These are phyloP conservation scores for Backusella parvicylindrica DNA, from an alignment of 192 early-diverging fungal genomes.

Conservation along the genomic window DNA sequence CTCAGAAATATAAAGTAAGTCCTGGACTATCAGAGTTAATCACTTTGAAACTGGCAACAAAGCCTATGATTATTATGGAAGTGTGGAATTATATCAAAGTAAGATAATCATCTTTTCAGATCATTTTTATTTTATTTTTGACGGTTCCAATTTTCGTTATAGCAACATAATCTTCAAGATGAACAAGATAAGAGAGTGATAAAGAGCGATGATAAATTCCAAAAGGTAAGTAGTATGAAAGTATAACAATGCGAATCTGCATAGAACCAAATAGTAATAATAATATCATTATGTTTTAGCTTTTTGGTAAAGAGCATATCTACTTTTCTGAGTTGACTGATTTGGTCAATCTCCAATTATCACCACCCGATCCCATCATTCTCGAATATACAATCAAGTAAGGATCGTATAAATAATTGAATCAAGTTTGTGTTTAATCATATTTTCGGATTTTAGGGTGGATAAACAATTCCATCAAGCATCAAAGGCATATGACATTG, in stretches of 20 bases:
- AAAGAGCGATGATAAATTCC: conserved; percentile 74
- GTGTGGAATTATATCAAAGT: conserved; percentile 98
- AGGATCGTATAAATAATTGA: background rate
- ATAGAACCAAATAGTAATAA: background rate
- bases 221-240: conserved; percentile 43
- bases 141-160: too few species aligned
- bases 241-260: background rate
- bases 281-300: conserved; percentile 31
- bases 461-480: conserved; percentile 77
- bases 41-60: conserved; percentile 72
- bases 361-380: conserved; percentile 81
- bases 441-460: conserved; percentile 33
- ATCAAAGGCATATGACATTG: conserved; percentile 84
- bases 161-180: conserved; percentile 88
- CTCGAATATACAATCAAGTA: conserved; percentile 89
- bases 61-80: conserved; percentile 73
- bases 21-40: conserved; percentile 72
- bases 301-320: conserved; percentile 65
- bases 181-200: conserved; percentile 84
- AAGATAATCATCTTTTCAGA: background rate
- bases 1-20: conserved; percentile 79
- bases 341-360: conserved; percentile 68
- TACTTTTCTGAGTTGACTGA: conserved; percentile 82
- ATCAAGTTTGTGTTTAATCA: too few species aligned
- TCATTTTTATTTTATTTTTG: background rate